Evolutionary conservation across 225 moss, liverwort and hornwort species (phyloP).

Genomic region (Thuidium tamariscinum): DNA sequence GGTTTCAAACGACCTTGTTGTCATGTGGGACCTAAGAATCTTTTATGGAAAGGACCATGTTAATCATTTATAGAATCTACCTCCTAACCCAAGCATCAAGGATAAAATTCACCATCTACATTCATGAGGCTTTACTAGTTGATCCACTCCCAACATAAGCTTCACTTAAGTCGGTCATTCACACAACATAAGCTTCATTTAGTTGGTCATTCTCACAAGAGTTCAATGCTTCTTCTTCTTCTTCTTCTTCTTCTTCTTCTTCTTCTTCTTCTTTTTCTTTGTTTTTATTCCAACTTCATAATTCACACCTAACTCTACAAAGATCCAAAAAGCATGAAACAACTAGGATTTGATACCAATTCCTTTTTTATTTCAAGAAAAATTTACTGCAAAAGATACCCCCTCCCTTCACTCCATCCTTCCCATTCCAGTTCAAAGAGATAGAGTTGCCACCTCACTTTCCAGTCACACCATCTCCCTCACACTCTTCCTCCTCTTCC

Average conservation of each 20-base stretch:
- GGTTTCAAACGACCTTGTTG: fast-evolving
- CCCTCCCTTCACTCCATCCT: background rate
- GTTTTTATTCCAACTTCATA: background rate
- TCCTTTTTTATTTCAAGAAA: background rate
- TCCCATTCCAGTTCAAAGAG: background rate
- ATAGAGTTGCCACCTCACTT: background rate
- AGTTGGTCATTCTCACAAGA: no score
- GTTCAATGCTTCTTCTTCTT: no score
- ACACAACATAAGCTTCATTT: no score
- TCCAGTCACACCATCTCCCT: background rate
- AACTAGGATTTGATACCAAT: background rate
- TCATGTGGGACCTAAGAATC: background rate
- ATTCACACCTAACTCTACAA: background rate
- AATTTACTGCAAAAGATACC: background rate
- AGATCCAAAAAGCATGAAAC: background rate
- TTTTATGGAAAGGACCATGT: background rate
- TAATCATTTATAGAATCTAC: background rate
- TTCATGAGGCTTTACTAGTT: background rate
- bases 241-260: no score
- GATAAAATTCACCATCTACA: background rate
- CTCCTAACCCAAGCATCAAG: fast-evolving
- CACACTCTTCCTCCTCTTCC: background rate
- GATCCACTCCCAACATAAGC: background rate
- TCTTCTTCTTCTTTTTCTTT: background rate
- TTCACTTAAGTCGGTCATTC: fast-evolving